phyloP scores from a whole-genome alignment of 345 rosid species.

The Salix viminalis region DNA sequence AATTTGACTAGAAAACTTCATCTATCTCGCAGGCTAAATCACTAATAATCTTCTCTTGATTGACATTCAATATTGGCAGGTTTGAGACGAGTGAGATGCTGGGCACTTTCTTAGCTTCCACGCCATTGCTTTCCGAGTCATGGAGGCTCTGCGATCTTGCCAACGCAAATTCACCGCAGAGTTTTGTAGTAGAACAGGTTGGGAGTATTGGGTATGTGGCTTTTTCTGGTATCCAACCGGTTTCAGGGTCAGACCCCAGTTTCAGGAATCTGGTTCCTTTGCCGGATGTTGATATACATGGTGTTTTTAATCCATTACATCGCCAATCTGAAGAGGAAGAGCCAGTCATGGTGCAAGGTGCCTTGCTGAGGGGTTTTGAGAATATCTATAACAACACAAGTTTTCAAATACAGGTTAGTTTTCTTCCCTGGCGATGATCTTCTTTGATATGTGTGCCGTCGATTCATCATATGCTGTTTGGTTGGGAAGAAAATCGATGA shows the following conservation, averaged over 20 bases:
- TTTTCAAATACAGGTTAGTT: slow-evolving; percentile 45
- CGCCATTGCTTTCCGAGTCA: slow-evolving; percentile 44
- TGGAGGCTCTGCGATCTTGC: slow-evolving; percentile 55
- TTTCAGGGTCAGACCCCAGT: slow-evolving; percentile 2
- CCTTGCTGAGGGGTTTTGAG: slow-evolving; percentile 36
- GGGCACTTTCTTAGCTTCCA: slow-evolving; percentile 56
- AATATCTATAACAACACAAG: slow-evolving; percentile 8
- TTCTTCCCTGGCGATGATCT: not conserved
- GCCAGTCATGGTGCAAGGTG: slow-evolving; percentile 47
- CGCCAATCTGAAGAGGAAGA: slow-evolving; percentile 30
- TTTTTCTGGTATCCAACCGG: slow-evolving; percentile 37
- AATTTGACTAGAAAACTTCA: not conserved
- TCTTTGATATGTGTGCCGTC: not conserved
- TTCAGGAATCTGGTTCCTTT: slow-evolving; percentile 17
- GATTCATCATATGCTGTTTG: not conserved
- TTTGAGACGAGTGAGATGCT: slow-evolving; percentile 80
- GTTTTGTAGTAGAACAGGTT: slow-evolving; percentile 24
- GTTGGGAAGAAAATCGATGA: not conserved
- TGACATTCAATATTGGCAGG: slow-evolving; percentile 10
- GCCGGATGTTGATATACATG: slow-evolving; percentile 6
- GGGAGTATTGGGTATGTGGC: slow-evolving; percentile 49
- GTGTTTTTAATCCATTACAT: slow-evolving; percentile 35
- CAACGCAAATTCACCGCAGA: slow-evolving; percentile 4
- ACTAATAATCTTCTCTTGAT: not conserved
- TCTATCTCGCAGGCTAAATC: not conserved